Base-by-base conservation (phyloP, 495 filamentous ascomycete genomes). In the Copromyces sp. region DNA sequence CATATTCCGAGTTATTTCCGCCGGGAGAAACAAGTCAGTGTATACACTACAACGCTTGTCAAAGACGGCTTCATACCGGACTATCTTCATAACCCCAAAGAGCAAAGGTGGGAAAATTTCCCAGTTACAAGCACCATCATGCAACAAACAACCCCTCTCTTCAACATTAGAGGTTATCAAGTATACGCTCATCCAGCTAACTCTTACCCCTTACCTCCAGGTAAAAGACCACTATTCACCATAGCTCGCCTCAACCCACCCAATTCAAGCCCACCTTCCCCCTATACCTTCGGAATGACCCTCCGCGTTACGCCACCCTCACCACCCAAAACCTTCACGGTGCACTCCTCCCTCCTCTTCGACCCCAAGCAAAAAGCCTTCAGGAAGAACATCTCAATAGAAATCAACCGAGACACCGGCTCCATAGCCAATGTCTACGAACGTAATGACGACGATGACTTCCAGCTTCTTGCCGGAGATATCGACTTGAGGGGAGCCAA, bases 301-400 rank as follows among this genome's bases (percentile, higher is more conserved):
- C 53, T 65, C 9, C 29, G 53, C 12, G 32, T 65, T 35, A 35
- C 7, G 24, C 42, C 47, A 17, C 39, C 39, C 39, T 12, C 39
- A 72, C 71, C 73, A 37, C 40, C 39, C n/a, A 68, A 35, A 41
- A 74, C 69, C 69, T 74, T 84, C 70, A 80, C 75, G 4, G 70
- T 88, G 17, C 86, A 87, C 70, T 84, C 86, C 14, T 83, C 82
- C 12, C 71, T 80, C 32, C 80, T 86, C 61, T 87, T 87, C 74
- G 83, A 88, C 75, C 82, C 82, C 3, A 82, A 80, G 65, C 68
- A 81, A n/a, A 87, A 85, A 73, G 42, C 70, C 8, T 87, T 85
- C 59, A 9, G 82, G 35, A 73, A 77, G 32, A 74, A 86, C 70
- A 70, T 82, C 5, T 85, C 85, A 1, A 80, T 88, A 71, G 71